Evolutionary conservation across 179 eudicot genomes (phyloP).

Genomic region (Silene coronaria): DNA sequence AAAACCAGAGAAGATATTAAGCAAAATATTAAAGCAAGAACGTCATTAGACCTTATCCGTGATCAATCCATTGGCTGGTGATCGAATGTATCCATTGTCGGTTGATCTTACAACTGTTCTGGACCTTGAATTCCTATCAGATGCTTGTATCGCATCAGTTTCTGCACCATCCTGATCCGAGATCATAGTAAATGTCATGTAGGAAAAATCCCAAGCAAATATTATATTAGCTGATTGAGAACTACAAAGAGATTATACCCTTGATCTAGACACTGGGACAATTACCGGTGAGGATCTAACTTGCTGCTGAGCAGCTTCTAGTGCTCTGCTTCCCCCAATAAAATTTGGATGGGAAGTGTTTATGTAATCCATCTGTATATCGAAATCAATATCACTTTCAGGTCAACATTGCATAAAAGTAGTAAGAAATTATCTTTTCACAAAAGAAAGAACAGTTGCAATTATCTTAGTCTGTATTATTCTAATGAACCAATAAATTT

Average conservation of each 20-base stretch:
- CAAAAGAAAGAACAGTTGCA: neutral
- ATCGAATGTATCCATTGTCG: slow-evolving; percentile 37
- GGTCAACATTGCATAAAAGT: neutral
- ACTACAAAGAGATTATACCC: slow-evolving; percentile 31
- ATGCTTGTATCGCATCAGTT: slow-evolving; percentile 43
- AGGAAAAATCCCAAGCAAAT: neutral
- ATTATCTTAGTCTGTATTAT: neutral
- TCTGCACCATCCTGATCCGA: slow-evolving; percentile 54
- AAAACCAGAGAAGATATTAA: neutral
- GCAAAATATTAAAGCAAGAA: slow-evolving; percentile 5
- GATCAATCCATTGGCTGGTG: slow-evolving; percentile 59
- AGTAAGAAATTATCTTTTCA: neutral
- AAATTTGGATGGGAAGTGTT: slow-evolving; percentile 94
- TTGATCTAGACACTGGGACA: slow-evolving; percentile 47
- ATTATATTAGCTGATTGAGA: neutral
- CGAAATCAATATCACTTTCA: neutral
- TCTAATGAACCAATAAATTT: neutral
- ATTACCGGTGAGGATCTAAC: slow-evolving; percentile 44
- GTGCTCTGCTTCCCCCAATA: slow-evolving; percentile 85
- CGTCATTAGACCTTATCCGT: slow-evolving; percentile 57
- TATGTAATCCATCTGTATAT: slow-evolving; percentile 83
- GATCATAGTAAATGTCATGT: slow-evolving; percentile 12
- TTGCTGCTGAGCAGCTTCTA: slow-evolving; percentile 69
- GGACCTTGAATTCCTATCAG: slow-evolving; percentile 69
- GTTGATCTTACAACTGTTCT: slow-evolving; percentile 56